Evolutionary conservation across 495 filamentous ascomycete genomes (phyloP).

Genomic region (Aspergillus sparsus): DNA sequence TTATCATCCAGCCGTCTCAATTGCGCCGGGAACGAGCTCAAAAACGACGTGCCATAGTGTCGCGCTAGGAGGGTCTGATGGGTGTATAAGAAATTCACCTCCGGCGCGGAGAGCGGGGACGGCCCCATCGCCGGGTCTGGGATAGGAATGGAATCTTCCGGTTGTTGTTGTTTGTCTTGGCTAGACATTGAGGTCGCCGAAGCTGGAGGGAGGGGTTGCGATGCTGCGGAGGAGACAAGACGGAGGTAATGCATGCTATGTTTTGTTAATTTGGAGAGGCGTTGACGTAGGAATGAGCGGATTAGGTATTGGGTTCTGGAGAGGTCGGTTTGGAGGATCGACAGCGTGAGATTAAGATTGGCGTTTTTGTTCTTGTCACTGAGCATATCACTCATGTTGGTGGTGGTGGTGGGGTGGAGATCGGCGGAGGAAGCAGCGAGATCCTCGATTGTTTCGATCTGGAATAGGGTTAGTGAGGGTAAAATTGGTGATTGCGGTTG

Average conservation of each 20-base stretch:
- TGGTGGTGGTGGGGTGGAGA: slow-evolving; percentile 38
- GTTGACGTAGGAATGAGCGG: slow-evolving; percentile 77
- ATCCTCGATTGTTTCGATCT: slow-evolving; percentile 73
- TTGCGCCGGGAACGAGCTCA: slow-evolving; percentile 72
- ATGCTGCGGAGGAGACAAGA: slow-evolving; percentile 61
- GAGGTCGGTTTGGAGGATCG: slow-evolving; percentile 95
- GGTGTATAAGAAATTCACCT: slow-evolving; percentile 73
- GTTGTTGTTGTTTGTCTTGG: slow-evolving; percentile 24
- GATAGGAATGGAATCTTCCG: slow-evolving; percentile 41
- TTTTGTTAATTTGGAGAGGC: slow-evolving; percentile 71
- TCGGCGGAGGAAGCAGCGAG: slow-evolving; percentile 57
- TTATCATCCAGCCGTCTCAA: slow-evolving; percentile 87
- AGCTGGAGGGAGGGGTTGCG: slow-evolving; percentile 28
- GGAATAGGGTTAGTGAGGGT: slow-evolving; percentile 16
- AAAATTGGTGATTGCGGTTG: neutral
- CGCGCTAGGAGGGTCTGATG: slow-evolving; percentile 79
- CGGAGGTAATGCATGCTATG: slow-evolving; percentile 48
- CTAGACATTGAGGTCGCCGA: slow-evolving; percentile 52
- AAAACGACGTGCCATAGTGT: slow-evolving; percentile 81
- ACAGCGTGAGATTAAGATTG: slow-evolving; percentile 85
- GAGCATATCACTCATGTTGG: slow-evolving; percentile 49
- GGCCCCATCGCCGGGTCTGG: slow-evolving; percentile 42
- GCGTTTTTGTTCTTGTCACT: slow-evolving; percentile 59
- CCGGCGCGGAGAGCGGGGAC: slow-evolving; percentile 64
- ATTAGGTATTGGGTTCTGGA: slow-evolving; percentile 90